Percentiles rank a stretch among this genome's conserved stretches.
These are phyloP conservation scores for Backusella circina DNA, from an alignment of 192 early-diverging fungal genomes.

Conservation along the genomic window DNA sequence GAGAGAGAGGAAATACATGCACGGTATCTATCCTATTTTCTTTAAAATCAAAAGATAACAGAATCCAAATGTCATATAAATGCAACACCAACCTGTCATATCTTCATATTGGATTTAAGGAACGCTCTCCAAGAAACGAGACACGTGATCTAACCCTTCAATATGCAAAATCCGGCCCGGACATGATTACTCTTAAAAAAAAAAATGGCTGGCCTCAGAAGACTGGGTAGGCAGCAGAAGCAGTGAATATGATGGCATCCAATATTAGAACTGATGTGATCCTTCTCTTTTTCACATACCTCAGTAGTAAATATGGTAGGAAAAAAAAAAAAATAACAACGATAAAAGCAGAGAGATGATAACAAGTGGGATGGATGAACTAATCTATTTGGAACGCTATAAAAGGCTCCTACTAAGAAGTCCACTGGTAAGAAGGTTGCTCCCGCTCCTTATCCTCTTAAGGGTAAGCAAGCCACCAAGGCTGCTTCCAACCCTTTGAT, in stretches of 20 bases:
- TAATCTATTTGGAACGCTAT: neutral
- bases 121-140: too few relatives aligned
- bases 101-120: too few relatives aligned
- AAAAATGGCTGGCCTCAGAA: neutral
- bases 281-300: neutral
- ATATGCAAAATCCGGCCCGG: neutral
- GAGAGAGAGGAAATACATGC: too few relatives aligned
- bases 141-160: too few relatives aligned
- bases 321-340: too few relatives aligned
- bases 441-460: conserved; percentile 76
- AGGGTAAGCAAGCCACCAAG: conserved; percentile 71
- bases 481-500: conserved; percentile 80
- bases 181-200: neutral
- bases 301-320: neutral
- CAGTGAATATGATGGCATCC: neutral
- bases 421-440: conserved; percentile 87
- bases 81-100: too few relatives aligned
- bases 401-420: conserved; percentile 49
- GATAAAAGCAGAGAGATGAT: neutral
- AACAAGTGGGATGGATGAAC: neutral
- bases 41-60: too few relatives aligned
- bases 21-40: too few relatives aligned
- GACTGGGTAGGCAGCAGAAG: neutral
- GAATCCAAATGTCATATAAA: too few relatives aligned
- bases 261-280: neutral